Evolutionary conservation across 2,329 filamentous ascomycete genomes (phyloP), one percentile per base, ranked within the genome.

Genomic region (Xylariaceae sp.): DNA sequence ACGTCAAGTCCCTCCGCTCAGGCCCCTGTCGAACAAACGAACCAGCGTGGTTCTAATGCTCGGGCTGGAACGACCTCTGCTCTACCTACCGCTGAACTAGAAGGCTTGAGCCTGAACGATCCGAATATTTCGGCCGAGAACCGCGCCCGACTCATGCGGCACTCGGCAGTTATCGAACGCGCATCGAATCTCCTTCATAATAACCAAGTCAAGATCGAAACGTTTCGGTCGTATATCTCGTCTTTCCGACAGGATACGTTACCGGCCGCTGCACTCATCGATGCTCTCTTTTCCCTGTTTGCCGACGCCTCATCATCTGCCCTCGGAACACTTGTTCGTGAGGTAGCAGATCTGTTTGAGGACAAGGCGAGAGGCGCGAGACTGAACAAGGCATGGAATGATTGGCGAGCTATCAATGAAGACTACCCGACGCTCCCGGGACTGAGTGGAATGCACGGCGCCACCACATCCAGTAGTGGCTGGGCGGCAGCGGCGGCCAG

Each of bases 351-450:
- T 42, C 81, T 98, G 10, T 97, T 93, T 57, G 92, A 98, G 56
- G 85, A 94, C 55, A 77, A 85, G 40, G 63, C 66, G 16, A 95
- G 95, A 63, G 82, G 82, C 1, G 83, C 85, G 42, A 75, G 73
- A 1, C 71, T 98, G 3, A 79, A 90, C 21, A 85, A 85, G 58
- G 88, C 91, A 1, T 96, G 92, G 90, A 88, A 89, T 56, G 88
- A 95, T 67, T 96, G 92, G 88, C 88, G 88, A 37, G 90, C 90
- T 29, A 93, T 95, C 68, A 94, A 95, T 55, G 91, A 96, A 66
- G 91, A 96, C 64, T 97, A 96, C 56, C 92, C 92, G 0, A 88
- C 87, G 2, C 73, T 97, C 1, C 91, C 92, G 1, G 85, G 86
- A 0, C 77, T 88, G 1, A 78, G 79, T 44, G 85, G 85, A 40